Conservation (phyloP, 2,329 filamentous ascomycete genomes). For the Alternaria ventricosa region DNA sequence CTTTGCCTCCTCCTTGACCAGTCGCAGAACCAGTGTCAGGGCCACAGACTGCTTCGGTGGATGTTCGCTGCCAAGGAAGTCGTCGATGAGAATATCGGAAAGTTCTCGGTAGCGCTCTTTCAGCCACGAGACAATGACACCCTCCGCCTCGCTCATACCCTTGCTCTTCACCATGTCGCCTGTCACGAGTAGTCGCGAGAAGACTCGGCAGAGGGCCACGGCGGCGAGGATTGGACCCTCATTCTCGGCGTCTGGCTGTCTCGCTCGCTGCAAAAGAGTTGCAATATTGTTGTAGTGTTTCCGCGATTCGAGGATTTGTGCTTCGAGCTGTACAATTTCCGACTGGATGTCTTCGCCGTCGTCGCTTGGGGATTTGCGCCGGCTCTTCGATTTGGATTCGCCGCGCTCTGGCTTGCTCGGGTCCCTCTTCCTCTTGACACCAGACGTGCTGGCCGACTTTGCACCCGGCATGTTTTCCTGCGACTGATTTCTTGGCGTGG, state of each 20-base stretch:
- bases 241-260: conserved; percentile 57
- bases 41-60: conserved; percentile 70
- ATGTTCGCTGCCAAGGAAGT: conserved; percentile 66
- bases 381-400: conserved; percentile 48
- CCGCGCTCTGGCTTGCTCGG: conserved; percentile 43
- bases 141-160: conserved; percentile 73
- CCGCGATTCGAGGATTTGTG: conserved; percentile 81
- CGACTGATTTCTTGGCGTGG: background rate
- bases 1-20: conserved; percentile 75
- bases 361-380: conserved; percentile 37
- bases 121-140: conserved; percentile 78
- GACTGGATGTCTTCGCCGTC: conserved; percentile 60
- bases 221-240: conserved; percentile 71
- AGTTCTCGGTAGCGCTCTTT: conserved; percentile 77
- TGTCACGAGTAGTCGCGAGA: conserved; percentile 78
- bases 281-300: conserved; percentile 93
- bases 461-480: conserved; percentile 45
- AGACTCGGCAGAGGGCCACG: conserved; percentile 84
- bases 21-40: conserved; percentile 80
- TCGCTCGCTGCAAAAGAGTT: conserved; percentile 66
- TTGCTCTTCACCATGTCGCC: conserved; percentile 73
- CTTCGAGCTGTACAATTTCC: conserved; percentile 77
- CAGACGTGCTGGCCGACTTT: conserved; percentile 32
- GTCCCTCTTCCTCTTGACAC: conserved; percentile 54
- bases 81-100: conserved; percentile 63